Percentiles rank a stretch among this genome's conserved stretches.
phyloP scores from a whole-genome alignment of 148 eudicot genomes.

The Linanthus parryae region DNA sequence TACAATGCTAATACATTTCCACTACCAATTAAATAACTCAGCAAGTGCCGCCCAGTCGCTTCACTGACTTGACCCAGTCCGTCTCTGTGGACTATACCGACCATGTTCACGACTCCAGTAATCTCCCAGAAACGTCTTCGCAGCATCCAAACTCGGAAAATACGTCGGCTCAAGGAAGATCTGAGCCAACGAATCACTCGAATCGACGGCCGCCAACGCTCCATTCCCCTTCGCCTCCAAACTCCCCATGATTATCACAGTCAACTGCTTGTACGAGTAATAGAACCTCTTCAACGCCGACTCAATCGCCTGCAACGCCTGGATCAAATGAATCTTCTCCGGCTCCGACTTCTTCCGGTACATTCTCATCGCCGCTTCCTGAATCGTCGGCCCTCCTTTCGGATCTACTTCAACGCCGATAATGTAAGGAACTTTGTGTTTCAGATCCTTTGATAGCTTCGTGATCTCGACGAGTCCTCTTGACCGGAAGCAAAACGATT shows the following conservation, averaged over 20 bases:
- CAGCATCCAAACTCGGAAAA: conserved; percentile 86
- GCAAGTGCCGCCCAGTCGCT: too few species aligned
- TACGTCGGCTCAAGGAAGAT: conserved; percentile 70
- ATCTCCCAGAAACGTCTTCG: conserved; percentile 76
- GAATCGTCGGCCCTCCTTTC: conserved; percentile 66
- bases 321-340: conserved; percentile 58
- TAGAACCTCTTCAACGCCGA: conserved; percentile 59
- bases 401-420: conserved; percentile 74
- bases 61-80: conserved; percentile 1
- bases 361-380: conserved; percentile 71
- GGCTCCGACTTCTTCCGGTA: conserved; percentile 36
- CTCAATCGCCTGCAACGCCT: conserved; percentile 71
- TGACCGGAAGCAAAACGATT: conserved; percentile 65
- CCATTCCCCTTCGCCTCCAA: conserved; percentile 50
- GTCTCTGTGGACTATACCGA: conserved; percentile 3
- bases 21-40: too few species aligned
- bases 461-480: conserved; percentile 43
- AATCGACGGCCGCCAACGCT: conserved; percentile 18
- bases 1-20: too few species aligned
- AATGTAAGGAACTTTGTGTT: conserved; percentile 55
- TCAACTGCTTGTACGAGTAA: conserved; percentile 55
- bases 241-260: conserved; percentile 61
- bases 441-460: conserved; percentile 44
- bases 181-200: conserved; percentile 44
- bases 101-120: conserved; percentile 38